Percentiles rank a stretch among this genome's conserved stretches.
Conservation (phyloP, 2,329 filamentous ascomycete genomes). For the Aspergillus nomiae region DNA sequence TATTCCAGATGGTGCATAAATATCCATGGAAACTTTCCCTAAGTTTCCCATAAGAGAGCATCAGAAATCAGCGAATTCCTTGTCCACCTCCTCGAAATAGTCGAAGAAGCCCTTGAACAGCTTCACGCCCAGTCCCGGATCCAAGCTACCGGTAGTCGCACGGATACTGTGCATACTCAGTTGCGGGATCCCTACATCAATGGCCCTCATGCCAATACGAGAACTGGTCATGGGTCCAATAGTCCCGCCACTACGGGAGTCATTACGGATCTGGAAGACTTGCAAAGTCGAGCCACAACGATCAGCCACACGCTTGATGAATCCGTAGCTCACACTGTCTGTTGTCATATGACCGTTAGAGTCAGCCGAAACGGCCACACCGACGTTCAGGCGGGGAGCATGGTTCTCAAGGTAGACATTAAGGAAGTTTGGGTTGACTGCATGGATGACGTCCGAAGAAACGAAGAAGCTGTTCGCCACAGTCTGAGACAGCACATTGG, state of each 20-base stretch:
- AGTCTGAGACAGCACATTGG: constrained; percentile 71
- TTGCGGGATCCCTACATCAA: constrained; percentile 88
- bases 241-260: constrained; percentile 84
- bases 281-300: constrained; percentile 73
- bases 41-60: background rate
- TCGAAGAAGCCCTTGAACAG: constrained; percentile 90
- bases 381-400: constrained; percentile 83
- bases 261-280: constrained; percentile 93
- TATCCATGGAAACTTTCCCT: background rate
- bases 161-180: constrained; percentile 92
- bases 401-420: constrained; percentile 82
- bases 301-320: constrained; percentile 77
- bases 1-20: no score
- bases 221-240: constrained; percentile 90
- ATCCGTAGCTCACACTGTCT: constrained; percentile 78
- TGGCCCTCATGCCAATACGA: constrained; percentile 76
- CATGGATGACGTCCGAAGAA: constrained; percentile 90
- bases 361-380: constrained; percentile 77
- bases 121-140: constrained; percentile 84
- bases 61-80: constrained; percentile 63
- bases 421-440: constrained; percentile 92
- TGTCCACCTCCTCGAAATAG: constrained; percentile 80
- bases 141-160: constrained; percentile 80
- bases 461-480: constrained; percentile 91
- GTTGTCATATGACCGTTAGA: constrained; percentile 96